These are phyloP conservation scores for Tulasnella sp. DNA, from an alignment of 768 basidiomycete genomes.

Conservation along the genomic window DNA sequence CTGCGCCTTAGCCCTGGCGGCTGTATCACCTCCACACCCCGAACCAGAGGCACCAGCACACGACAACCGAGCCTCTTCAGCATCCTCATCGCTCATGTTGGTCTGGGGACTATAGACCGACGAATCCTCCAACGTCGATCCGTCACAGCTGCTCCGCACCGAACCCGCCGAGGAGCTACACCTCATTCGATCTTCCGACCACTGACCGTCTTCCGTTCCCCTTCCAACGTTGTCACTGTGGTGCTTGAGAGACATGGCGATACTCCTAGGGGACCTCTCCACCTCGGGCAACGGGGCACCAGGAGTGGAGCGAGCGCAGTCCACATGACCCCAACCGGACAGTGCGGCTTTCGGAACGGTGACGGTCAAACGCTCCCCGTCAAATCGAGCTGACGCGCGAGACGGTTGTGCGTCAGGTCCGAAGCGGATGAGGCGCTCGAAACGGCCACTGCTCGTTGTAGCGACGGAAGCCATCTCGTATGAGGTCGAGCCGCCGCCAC, in stretches of 20 bases:
- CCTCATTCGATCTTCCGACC: not conserved
- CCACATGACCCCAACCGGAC: not conserved
- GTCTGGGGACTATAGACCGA: not conserved
- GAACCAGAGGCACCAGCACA: no score
- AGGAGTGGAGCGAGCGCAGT: not conserved
- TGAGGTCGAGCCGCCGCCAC: not conserved
- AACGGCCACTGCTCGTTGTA: not conserved
- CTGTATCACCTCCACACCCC: no score
- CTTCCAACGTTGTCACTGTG: not conserved
- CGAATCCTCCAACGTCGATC: not conserved
- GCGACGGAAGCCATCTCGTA: not conserved
- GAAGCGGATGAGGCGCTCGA: constrained; percentile 11
- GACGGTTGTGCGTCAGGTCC: constrained; percentile 10
- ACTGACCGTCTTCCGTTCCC: not conserved
- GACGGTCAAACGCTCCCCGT: constrained; percentile 2
- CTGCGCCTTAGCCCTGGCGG: no score
- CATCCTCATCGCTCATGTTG: not conserved
- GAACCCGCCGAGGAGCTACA: not conserved
- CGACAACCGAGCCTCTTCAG: not conserved
- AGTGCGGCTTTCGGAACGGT: constrained; percentile 1
- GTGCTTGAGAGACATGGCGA: not conserved
- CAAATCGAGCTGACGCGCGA: constrained; percentile 1
- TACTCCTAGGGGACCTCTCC: constrained; percentile 8
- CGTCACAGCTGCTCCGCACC: not conserved
- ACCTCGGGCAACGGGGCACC: not conserved